These are phyloP conservation scores for Musa itinerans DNA, from an alignment of 176 grass and related monocot genomes.

Conservation along the genomic window DNA sequence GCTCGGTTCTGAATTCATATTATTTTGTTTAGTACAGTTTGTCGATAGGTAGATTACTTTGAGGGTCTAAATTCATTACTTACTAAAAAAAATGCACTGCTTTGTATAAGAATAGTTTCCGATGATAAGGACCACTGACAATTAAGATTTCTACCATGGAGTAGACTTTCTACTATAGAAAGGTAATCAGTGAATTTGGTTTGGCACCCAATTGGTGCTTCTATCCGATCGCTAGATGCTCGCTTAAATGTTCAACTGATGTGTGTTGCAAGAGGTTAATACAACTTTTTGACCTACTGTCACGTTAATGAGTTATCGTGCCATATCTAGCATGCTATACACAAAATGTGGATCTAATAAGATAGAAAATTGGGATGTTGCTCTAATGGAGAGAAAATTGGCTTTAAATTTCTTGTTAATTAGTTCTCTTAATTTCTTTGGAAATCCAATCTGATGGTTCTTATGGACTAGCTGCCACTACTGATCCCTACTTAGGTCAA, in stretches of 20 bases:
- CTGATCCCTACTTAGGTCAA: too few species aligned
- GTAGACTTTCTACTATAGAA: background rate
- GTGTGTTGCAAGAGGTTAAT: background rate
- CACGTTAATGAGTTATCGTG: background rate
- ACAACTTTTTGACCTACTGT: background rate
- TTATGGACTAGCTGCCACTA: too few species aligned
- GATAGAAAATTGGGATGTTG: background rate
- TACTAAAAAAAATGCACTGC: background rate
- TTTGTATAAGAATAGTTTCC: background rate
- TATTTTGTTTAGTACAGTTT: background rate
- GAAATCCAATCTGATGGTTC: too few species aligned
- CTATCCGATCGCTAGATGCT: background rate
- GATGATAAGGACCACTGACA: background rate
- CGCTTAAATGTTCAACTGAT: background rate
- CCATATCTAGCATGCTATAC: background rate
- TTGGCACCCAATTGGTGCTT: background rate
- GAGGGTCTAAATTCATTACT: background rate
- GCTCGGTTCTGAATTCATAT: too few species aligned
- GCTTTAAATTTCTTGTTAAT: too few species aligned
- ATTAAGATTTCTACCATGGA: background rate
- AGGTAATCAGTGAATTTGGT: background rate
- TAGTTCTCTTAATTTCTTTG: too few species aligned
- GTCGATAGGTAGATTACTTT: background rate
- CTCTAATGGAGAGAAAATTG: background rate
- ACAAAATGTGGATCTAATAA: background rate